Evolutionary conservation across 2,329 filamentous ascomycete species (phyloP), one percentile per base, ranked within the genome.

Genomic region (Tolypocladium inflatum): DNA sequence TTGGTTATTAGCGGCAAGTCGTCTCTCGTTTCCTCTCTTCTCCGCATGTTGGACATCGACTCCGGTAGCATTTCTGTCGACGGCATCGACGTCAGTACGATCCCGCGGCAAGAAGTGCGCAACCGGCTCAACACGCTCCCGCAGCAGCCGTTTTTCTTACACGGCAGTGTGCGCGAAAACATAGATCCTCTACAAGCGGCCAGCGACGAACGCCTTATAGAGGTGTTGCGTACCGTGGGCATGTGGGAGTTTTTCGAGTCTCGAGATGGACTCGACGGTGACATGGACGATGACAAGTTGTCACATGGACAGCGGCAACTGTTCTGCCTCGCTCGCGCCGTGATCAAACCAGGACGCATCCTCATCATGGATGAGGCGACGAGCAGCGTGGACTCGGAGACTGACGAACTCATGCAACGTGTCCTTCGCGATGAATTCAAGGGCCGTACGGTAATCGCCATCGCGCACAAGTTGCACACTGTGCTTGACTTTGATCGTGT

Each of bases 401-500:
- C 69, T 0, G 71, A 73, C 54, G 63, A 65, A 15, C 60, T 66
- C 13, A 72, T 75, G 60, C 68, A 71, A 55, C 62, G 65, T 2
- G 62, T 74, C 13, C 64, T 76, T 10, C 59, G 57, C 1, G 58
- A 66, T 1, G 66, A 73, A 55, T 72, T 74, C 33, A 57, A 61
- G 2, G 62, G 66, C 0, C 79, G 81, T 60, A 88, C 85, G 0
- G 76, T 88, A 19, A 68, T 77, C 21, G 68, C 72, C 2, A 67
- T 77, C n/a, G 73, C 69, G 0, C 75, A 77, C 60, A 70, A 74
- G 26, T 62, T 77, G n/a, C 68, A 73, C 8, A 79, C 78, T 3
- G 77, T 82, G 42, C 69, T 78, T 48, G 76, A 78, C 59, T 80
- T 78, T 66, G 80, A 83, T 63, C 72, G 70, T 23, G 73, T 89